Evolutionary conservation across 768 basidiomycete species (phyloP), one percentile per base, ranked within the genome.

Genomic region (Hericium alpestre): DNA sequence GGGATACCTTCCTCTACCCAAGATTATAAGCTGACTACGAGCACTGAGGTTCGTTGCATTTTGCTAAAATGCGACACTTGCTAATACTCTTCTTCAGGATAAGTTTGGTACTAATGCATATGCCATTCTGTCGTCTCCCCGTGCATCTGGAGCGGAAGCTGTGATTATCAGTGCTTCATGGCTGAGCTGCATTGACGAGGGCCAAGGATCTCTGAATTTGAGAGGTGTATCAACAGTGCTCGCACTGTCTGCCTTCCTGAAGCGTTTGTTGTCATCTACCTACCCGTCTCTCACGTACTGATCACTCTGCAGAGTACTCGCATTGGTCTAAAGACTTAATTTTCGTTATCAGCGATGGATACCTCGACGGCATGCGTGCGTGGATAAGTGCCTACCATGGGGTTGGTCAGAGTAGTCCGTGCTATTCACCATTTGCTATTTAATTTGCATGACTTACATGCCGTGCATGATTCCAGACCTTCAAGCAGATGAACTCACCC

Each of bases 301-400:
- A 51, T 5, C 12, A 2, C 43, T 55, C 5, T 16, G 20, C 63
- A 94, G 92, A 78, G 38, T 86, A 89, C 63, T 90, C 92, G 20
- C 78, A 92, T 39, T 99, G 96, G 95, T 89, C 93, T 0, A 95
- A 94, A 67, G 94, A 98, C 64, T 76, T 99, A 56, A 71, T 97
- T 16, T 87, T 98, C 58, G 82, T 99, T 25, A 75, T 97, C 58
- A 87, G 87, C 48, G 95, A 97, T 60, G 90, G 84, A 1, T 83
- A 94, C 67, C 69, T 92, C 38, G 89, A 94, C 54, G 96, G 96
- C 2, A 87, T 92, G 76, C 90, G 96, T 60, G 94, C 91, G 2
- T 99, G 92, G 86, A 73, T 97, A 38, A 82, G 77, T 49, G 78
- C 84, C 3, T 97, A 97, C 65, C 91, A 97, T 67, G 83, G 80